These are phyloP conservation scores for Podospora pseudocomata DNA, from an alignment of 495 filamentous ascomycete species.

Conservation along the genomic window DNA sequence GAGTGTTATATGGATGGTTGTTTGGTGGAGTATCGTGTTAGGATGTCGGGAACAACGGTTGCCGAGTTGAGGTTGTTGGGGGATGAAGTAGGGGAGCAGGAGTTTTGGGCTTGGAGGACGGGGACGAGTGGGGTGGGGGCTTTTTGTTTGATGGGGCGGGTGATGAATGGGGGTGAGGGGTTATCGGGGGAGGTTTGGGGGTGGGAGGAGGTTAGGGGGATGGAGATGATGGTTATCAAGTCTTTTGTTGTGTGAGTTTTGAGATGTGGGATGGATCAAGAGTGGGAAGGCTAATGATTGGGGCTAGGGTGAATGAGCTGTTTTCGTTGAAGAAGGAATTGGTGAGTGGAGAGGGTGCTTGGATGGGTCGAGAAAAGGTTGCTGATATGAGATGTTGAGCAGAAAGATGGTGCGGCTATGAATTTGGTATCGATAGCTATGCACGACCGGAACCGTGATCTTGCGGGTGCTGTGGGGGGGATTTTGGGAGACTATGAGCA, in stretches of 20 bases:
- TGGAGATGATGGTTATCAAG: slow-evolving; percentile 16
- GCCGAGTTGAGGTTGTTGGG: not conserved
- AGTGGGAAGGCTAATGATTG: too few species aligned
- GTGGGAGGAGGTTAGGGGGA: not conserved
- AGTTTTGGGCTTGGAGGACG: not conserved
- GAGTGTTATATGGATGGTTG: not conserved
- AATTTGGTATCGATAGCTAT: slow-evolving; percentile 21
- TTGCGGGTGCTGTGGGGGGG: not conserved
- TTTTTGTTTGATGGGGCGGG: not conserved
- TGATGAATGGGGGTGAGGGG: slow-evolving; percentile 3
- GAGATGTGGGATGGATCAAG: not conserved
- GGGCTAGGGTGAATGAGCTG: slow-evolving; percentile 20
- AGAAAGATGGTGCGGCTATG: slow-evolving; percentile 15
- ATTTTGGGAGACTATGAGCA: slow-evolving; percentile 2
- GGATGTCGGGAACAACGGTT: not conserved
- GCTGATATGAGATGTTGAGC: not conserved
- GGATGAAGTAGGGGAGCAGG: not conserved
- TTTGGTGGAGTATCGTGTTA: slow-evolving; percentile 16
- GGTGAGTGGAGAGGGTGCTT: slow-evolving; percentile 11
- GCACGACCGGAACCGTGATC: not conserved
- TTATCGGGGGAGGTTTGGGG: not conserved
- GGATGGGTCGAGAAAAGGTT: not conserved
- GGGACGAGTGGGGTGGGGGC: slow-evolving; percentile 1
- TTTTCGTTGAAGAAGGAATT: slow-evolving; percentile 26
- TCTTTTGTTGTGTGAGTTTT: slow-evolving; percentile 16